Conservation (phyloP, 768 basidiomycete species). For the Termitomyces sp. region DNA sequence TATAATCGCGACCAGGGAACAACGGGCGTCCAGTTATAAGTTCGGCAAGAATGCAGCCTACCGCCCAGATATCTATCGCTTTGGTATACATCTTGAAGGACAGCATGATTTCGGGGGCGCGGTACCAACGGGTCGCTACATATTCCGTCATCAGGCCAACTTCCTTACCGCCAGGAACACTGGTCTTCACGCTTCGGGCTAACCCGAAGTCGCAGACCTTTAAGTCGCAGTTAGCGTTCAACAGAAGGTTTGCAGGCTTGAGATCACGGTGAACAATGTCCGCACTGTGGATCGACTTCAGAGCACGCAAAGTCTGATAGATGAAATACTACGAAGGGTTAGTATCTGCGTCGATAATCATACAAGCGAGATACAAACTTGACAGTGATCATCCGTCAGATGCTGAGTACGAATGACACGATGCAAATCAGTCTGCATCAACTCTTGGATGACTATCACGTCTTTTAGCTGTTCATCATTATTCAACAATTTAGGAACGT, state of each 20-base stretch:
- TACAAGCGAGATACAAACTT: constrained; percentile 37
- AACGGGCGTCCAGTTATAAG: constrained; percentile 94
- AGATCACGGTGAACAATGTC: constrained; percentile 96
- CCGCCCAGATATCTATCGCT: constrained; percentile 89
- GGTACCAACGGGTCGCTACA: constrained; percentile 98
- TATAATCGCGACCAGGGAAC: constrained; percentile 95
- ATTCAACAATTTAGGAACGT: constrained; percentile 17
- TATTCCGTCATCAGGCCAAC: constrained; percentile 95
- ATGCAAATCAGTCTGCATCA: constrained; percentile 91
- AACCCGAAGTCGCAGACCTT: constrained; percentile 96
- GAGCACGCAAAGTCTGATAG: constrained; percentile 89
- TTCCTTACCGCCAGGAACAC: constrained; percentile 80
- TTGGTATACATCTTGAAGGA: constrained; percentile 99
- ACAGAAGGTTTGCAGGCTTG: constrained; percentile 92
- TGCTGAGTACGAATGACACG: constrained; percentile 89
- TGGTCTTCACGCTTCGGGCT: constrained; percentile 81
- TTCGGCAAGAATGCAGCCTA: constrained; percentile 87
- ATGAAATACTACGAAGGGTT: constrained; percentile 69
- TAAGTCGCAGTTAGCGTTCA: constrained; percentile 96
- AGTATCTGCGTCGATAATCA: background rate
- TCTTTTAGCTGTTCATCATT: constrained; percentile 8
- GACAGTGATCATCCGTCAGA: constrained; percentile 87
- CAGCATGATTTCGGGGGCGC: constrained; percentile 98
- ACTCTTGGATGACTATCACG: constrained; percentile 69
- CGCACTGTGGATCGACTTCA: constrained; percentile 94